Evolutionary conservation across 2,329 filamentous ascomycete species (phyloP).

Genomic region (Fusarium verticillioides): DNA sequence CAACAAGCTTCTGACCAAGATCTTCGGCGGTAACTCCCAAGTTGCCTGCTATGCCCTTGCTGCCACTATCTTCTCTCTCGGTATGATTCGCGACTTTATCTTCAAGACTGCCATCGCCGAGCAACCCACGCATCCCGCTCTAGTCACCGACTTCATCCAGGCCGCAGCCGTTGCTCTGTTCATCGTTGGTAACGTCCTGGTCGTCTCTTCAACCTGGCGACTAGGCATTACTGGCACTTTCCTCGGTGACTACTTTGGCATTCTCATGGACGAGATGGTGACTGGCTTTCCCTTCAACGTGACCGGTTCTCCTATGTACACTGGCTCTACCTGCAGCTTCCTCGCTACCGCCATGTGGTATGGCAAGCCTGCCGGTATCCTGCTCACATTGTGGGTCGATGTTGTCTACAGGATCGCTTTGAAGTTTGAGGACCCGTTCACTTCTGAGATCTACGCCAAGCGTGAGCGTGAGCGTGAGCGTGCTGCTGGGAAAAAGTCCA

Average conservation of each 20-base stretch:
- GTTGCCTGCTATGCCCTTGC: constrained; percentile 91
- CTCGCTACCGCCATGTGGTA: constrained; percentile 85
- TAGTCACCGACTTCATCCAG: constrained; percentile 69
- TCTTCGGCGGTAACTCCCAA: constrained; percentile 82
- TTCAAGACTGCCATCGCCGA: constrained; percentile 86
- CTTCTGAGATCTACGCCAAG: constrained; percentile 91
- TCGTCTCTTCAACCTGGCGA: constrained; percentile 89
- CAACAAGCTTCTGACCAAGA: constrained; percentile 86
- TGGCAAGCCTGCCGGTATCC: constrained; percentile 86
- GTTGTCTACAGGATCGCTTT: constrained; percentile 84
- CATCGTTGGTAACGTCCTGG: constrained; percentile 81
- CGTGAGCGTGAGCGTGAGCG: constrained; percentile 67
- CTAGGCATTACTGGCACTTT: constrained; percentile 96
- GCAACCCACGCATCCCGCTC: constrained; percentile 78
- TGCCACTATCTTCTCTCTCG: constrained; percentile 88
- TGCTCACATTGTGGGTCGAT: constrained; percentile 80
- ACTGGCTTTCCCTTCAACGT: constrained; percentile 97
- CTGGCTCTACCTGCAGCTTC: constrained; percentile 92
- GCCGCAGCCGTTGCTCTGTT: constrained; percentile 78
- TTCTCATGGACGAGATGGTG: constrained; percentile 94
- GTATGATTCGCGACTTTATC: constrained; percentile 86
- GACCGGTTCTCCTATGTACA: constrained; percentile 93
- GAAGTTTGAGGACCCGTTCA: constrained; percentile 93
- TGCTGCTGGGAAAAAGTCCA: constrained; percentile 64
- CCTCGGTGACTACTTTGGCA: constrained; percentile 97